These are phyloP conservation scores for Sarcocystis neurona DNA, from an alignment of 169 alveolate species.

Conservation along the genomic window DNA sequence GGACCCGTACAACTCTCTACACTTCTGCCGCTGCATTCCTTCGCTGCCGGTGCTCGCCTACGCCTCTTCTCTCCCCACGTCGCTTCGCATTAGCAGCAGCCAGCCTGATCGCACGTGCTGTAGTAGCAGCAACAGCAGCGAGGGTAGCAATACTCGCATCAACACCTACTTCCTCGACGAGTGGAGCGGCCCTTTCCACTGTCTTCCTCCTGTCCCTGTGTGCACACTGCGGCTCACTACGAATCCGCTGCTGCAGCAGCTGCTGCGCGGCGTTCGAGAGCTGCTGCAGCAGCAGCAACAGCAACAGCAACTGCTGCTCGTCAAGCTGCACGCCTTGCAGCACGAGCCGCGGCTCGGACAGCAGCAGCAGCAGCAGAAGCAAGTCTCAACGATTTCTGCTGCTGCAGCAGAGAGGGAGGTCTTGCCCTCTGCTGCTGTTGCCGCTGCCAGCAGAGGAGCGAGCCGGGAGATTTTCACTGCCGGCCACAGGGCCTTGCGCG, in stretches of 20 bases:
- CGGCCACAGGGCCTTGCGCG: no score
- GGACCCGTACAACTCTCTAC: conserved; percentile 22
- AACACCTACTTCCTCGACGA: neutral
- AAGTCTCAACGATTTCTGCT: neutral
- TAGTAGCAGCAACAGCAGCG: neutral
- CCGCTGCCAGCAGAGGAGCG: no score
- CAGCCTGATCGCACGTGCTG: no score
- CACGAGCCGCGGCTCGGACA: neutral
- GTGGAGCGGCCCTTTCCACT: neutral
- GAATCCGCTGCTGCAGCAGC: neutral
- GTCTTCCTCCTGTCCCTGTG: neutral
- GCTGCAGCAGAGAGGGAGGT: no score
- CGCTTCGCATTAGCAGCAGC: no score
- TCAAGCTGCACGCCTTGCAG: neutral
- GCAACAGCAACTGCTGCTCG: neutral
- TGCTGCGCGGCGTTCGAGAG: neutral
- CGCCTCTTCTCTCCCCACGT: no score
- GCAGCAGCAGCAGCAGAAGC: conserved; percentile 4
- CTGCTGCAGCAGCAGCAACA: neutral
- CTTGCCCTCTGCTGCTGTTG: no score
- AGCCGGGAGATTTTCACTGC: no score
- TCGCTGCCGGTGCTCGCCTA: conserved; percentile 6
- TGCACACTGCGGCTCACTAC: conserved; percentile 29
- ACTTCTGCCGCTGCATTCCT: conserved; percentile 26
- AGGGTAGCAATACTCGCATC: neutral